phyloP scores from a whole-genome alignment of 495 filamentous ascomycete genomes.

The Penicillium malachiteum region DNA sequence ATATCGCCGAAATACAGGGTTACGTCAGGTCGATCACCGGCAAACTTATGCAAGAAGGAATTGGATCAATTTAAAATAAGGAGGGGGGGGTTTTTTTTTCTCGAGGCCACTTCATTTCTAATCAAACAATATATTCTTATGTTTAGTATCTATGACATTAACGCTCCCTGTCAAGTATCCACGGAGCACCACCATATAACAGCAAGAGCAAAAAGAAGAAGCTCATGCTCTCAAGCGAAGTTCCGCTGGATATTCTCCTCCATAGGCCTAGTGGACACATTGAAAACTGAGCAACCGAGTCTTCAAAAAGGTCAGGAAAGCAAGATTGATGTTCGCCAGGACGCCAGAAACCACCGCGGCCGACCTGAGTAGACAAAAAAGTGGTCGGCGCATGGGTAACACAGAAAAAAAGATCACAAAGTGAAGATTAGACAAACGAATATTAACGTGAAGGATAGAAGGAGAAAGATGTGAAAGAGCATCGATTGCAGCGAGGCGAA shows the following conservation, averaged over 20 bases:
- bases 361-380: neutral
- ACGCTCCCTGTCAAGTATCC: neutral
- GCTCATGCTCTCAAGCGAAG: neutral
- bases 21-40: slow-evolving; percentile 7
- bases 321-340: neutral
- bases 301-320: neutral
- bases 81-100: no score
- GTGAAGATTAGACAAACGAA: neutral
- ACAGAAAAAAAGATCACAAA: slow-evolving; percentile 1
- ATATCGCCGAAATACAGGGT: slow-evolving; percentile 21
- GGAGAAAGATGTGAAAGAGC: neutral
- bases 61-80: neutral
- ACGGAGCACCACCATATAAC: neutral
- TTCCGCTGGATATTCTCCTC: neutral
- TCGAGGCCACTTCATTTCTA: neutral
- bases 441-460: slow-evolving; percentile 6
- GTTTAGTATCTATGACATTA: slow-evolving; percentile 2
- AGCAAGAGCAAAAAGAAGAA: neutral
- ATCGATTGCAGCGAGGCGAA: neutral
- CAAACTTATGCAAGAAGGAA: neutral
- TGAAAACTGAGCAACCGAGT: neutral
- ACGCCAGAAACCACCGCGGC: neutral
- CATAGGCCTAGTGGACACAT: neutral
- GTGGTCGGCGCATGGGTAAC: neutral
- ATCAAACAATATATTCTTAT: slow-evolving; percentile 3